A percentile compares a stretch with the other conserved stretches of the same genome.
Evolutionary conservation across 2,329 filamentous ascomycete genomes (phyloP).

Genomic region (Xylaria sp.): DNA sequence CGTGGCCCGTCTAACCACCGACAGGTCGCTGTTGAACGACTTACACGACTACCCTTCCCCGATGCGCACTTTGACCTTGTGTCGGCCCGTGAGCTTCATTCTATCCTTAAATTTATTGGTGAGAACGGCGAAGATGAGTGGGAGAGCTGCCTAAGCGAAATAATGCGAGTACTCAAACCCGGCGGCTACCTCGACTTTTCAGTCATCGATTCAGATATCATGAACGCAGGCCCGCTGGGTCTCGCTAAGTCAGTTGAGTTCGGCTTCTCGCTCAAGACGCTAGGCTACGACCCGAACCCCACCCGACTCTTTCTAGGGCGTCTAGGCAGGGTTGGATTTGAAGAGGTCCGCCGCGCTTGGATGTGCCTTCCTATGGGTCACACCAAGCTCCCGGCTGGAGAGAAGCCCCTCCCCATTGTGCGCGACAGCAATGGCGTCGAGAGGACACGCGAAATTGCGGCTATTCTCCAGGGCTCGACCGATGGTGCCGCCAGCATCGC

Average conservation of each 20-base stretch:
- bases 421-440: slow-evolving; percentile 52
- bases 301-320: slow-evolving; percentile 83
- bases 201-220: slow-evolving; percentile 88
- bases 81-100: slow-evolving; percentile 87
- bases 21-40: slow-evolving; percentile 78
- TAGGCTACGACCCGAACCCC: slow-evolving; percentile 87
- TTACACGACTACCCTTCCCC: slow-evolving; percentile 86
- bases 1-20: slow-evolving; percentile 89
- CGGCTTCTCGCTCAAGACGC: slow-evolving; percentile 85
- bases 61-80: slow-evolving; percentile 90
- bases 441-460: slow-evolving; percentile 66
- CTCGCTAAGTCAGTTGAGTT: slow-evolving; percentile 92
- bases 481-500: slow-evolving; percentile 78
- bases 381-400: slow-evolving; percentile 55
- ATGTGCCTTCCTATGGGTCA: slow-evolving; percentile 84
- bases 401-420: slow-evolving; percentile 48
- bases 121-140: slow-evolving; percentile 83
- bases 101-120: slow-evolving; percentile 78
- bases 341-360: slow-evolving; percentile 86
- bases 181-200: slow-evolving; percentile 93
- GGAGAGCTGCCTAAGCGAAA: slow-evolving; percentile 85
- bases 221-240: slow-evolving; percentile 82
- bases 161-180: slow-evolving; percentile 90
- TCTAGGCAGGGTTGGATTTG: slow-evolving; percentile 79
- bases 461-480: slow-evolving; percentile 73